phyloP scores from a whole-genome alignment of 139 green algal species.

The Tetradesmus lagerheimii region DNA sequence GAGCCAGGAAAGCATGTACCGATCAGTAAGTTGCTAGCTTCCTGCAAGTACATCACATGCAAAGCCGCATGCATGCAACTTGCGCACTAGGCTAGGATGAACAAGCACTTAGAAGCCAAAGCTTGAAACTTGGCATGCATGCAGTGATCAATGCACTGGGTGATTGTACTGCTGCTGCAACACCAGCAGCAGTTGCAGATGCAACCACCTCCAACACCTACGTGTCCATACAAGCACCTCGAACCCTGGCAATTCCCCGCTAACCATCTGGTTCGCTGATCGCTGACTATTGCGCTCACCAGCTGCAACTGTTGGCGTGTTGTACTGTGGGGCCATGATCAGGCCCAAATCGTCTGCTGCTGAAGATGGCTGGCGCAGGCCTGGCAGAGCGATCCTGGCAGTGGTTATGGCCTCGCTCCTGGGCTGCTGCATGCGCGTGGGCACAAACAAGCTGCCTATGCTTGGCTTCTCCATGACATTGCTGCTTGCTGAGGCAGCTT shows the following conservation, averaged over 20 bases:
- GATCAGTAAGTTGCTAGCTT: not conserved
- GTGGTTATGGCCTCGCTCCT: not conserved
- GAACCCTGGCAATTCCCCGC: too few relatives aligned
- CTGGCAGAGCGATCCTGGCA: not conserved
- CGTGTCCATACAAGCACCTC: not conserved
- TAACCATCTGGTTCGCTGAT: too few relatives aligned
- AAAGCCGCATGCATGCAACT: slow-evolving; percentile 6
- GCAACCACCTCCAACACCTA: not conserved
- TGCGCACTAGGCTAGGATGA: not conserved
- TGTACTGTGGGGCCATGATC: not conserved
- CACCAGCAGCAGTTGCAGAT: not conserved
- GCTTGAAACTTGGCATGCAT: not conserved
- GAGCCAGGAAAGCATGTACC: not conserved
- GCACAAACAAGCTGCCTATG: slow-evolving; percentile 39
- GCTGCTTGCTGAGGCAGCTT: not conserved
- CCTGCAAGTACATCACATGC: not conserved
- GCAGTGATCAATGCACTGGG: not conserved
- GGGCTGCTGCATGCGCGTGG: slow-evolving; percentile 22
- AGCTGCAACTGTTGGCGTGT: not conserved
- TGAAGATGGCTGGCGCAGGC: not conserved
- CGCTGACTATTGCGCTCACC: not conserved
- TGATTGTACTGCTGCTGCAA: not conserved
- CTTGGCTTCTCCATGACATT: not conserved
- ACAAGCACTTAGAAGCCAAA: not conserved
- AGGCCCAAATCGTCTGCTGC: not conserved